These are phyloP conservation scores for Neonectria magnoliae DNA, from an alignment of 2,329 filamentous ascomycete genomes.

Conservation along the genomic window DNA sequence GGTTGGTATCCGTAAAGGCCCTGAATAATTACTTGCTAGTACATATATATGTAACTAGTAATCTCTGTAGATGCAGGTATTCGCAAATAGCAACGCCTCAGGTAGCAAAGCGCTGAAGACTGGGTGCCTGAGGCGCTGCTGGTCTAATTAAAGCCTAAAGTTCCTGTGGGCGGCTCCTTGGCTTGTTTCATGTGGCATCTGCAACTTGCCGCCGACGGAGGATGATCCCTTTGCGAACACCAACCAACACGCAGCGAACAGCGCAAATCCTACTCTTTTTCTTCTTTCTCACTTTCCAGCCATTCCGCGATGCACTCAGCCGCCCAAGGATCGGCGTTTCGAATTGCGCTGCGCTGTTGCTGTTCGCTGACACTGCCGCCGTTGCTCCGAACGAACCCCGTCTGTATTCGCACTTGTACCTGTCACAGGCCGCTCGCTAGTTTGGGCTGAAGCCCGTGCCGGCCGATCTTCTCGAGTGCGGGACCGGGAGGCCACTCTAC, in stretches of 20 bases:
- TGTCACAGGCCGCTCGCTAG: too few species aligned
- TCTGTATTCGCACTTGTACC: background rate
- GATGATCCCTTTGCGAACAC: background rate
- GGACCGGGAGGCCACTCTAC: background rate
- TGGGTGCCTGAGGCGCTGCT: too few species aligned
- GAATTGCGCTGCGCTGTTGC: background rate
- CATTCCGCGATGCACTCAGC: background rate
- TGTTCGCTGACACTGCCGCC: background rate
- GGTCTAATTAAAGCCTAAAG: background rate
- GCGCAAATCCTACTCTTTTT: background rate
- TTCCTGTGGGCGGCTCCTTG: background rate
- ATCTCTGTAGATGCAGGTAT: background rate
- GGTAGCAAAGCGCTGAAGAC: too few species aligned
- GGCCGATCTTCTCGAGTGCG: background rate
- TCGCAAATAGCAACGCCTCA: too few species aligned
- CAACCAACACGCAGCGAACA: background rate
- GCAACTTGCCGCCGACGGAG: background rate
- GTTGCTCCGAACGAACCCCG: background rate
- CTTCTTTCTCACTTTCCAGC: background rate
- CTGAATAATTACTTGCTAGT: too few species aligned
- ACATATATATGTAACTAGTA: too few species aligned
- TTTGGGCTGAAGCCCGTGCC: background rate
- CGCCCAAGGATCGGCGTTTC: background rate
- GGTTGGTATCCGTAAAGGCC: too few species aligned
- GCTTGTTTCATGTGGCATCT: background rate